A percentile compares a stretch with the other conserved stretches of the same genome.
Evolutionary conservation across 352 stramenopile genomes (phyloP).

Genomic region (Thraustochytrium striatum): DNA sequence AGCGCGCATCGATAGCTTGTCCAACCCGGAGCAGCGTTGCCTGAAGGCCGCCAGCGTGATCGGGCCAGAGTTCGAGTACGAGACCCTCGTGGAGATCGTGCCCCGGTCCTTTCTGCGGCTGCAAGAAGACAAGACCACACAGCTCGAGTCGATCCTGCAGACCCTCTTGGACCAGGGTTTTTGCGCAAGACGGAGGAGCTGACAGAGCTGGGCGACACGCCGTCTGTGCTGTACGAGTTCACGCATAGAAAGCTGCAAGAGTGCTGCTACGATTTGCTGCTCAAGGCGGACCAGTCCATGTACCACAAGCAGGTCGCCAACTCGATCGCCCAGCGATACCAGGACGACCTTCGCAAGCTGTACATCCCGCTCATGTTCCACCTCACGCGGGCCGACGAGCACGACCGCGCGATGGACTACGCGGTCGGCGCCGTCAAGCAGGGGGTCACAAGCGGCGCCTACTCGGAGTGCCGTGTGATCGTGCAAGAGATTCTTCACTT

Average conservation of each 20-base stretch:
- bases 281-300: conserved; percentile 27
- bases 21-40: conserved; percentile 35
- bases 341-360: conserved; percentile 32
- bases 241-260: conserved; percentile 34
- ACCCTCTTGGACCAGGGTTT: conserved; percentile 3
- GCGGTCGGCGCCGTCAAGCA: not conserved
- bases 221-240: conserved; percentile 1
- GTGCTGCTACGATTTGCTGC: conserved; percentile 23
- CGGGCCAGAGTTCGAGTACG: conserved; percentile 31
- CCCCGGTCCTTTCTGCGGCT: conserved; percentile 35
- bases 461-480: conserved; percentile 3
- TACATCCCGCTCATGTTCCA: conserved; percentile 34
- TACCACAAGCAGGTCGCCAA: conserved; percentile 44
- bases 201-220: too few species aligned
- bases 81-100: conserved; percentile 35
- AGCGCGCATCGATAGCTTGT: conserved; percentile 17
- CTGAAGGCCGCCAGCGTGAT: conserved; percentile 46
- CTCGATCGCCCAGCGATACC: conserved; percentile 27
- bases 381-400: conserved; percentile 16
- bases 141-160: conserved; percentile 8
- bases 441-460: conserved; percentile 2
- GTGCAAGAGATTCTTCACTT: not conserved
- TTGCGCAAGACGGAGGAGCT: not conserved
- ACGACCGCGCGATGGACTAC: conserved; percentile 43
- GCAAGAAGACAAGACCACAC: conserved; percentile 3